These are phyloP conservation scores for Phylloboletellus chloephorus DNA, from an alignment of 1,284 basidiomycete species.

Conservation along the genomic window DNA sequence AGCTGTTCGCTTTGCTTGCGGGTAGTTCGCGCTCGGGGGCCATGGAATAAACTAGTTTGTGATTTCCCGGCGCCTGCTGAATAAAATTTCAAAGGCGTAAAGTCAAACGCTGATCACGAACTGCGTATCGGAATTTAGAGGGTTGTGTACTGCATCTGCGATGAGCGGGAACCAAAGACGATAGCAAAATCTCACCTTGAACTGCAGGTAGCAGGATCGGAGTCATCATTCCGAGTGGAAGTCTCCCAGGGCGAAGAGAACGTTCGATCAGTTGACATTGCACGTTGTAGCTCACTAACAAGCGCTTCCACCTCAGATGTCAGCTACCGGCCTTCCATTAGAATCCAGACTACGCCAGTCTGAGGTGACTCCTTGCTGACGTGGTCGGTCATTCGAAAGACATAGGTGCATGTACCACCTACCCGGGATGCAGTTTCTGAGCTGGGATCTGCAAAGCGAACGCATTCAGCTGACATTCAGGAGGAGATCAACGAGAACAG, in stretches of 20 bases:
- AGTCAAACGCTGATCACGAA: constrained; percentile 6
- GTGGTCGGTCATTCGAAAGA: constrained; percentile 1
- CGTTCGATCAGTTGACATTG: constrained; percentile 8
- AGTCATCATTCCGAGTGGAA: constrained; percentile 11
- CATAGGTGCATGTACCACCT: constrained; percentile 1
- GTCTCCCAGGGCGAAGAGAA: constrained; percentile 1
- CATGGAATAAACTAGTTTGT: constrained; percentile 1
- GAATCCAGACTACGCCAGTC: constrained; percentile 4
- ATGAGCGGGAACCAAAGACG: constrained; percentile 17
- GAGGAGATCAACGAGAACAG: not conserved
- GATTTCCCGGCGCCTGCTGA: constrained; percentile 8
- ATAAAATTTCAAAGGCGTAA: constrained; percentile 3
- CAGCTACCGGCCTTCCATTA: constrained; percentile 6
- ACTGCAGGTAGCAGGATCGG: constrained; percentile 9
- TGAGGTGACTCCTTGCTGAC: not conserved
- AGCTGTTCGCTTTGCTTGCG: not conserved
- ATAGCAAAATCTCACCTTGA: constrained; percentile 21
- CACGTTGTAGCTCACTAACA: not conserved
- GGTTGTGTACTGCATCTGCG: constrained; percentile 4
- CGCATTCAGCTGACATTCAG: not conserved
- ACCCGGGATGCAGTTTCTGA: constrained; percentile 1
- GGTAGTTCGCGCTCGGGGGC: not conserved
- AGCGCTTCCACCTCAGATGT: constrained; percentile 3
- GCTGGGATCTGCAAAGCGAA: constrained; percentile 3
- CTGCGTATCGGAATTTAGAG: constrained; percentile 5